phyloP scores from a whole-genome alignment of 2,329 filamentous ascomycete species.

The Pezicula carpinea region DNA sequence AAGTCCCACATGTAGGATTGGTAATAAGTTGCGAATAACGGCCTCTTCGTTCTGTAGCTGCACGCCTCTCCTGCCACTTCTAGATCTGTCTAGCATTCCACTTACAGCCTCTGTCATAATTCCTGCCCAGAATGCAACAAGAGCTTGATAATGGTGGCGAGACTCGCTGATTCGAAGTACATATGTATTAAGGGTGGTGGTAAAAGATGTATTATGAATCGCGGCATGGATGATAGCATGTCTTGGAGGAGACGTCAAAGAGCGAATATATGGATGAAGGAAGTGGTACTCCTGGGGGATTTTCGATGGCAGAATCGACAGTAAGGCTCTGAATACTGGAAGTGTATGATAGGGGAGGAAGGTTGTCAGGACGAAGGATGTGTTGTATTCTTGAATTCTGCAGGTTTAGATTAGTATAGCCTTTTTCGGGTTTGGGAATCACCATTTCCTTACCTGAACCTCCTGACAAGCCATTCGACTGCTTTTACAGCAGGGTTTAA shows the following conservation, averaged over 20 bases:
- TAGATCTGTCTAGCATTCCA: constrained; percentile 71
- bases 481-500: constrained; percentile 86
- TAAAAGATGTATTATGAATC: constrained; percentile 71
- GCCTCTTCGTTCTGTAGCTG: constrained; percentile 79
- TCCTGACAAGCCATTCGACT: constrained; percentile 88
- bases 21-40: constrained; percentile 63
- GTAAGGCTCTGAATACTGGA: constrained; percentile 76
- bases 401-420: constrained; percentile 7
- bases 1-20: constrained; percentile 71
- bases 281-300: constrained; percentile 77
- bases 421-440: constrained; percentile 4
- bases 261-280: constrained; percentile 78
- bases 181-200: constrained; percentile 73
- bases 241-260: constrained; percentile 70
- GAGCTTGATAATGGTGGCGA: constrained; percentile 68
- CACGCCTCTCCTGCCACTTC: constrained; percentile 70
- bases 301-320: constrained; percentile 78
- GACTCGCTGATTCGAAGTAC: constrained; percentile 68
- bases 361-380: constrained; percentile 68
- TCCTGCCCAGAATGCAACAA: constrained; percentile 88
- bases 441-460: constrained; percentile 66
- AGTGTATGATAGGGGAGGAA: constrained; percentile 92
- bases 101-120: constrained; percentile 82
- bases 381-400: constrained; percentile 91
- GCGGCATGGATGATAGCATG: constrained; percentile 80